Evolutionary conservation across 176 grass and related monocot genomes (phyloP), one percentile per base, ranked within the genome.

Genomic region (Oryza australiensis): DNA sequence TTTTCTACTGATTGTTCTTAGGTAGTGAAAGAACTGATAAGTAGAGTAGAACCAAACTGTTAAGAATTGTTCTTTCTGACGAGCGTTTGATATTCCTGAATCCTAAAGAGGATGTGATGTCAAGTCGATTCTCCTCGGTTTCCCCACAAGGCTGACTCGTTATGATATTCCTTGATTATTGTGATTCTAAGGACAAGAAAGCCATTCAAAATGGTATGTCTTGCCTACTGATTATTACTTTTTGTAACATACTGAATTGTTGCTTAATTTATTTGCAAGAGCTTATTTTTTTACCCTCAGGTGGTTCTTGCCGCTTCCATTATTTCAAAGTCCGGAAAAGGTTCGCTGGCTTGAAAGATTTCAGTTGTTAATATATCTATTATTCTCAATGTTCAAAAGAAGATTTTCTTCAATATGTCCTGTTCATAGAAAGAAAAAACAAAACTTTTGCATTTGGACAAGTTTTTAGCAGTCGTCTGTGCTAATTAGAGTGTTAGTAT

Each of bases 221-320:
- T 64, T 32, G 53, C 1, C 18, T 64, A 60, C 12, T 64, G 18
- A 40, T 68, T 12, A 22, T 55, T 37, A 49, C 42, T 23, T 66
- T 80, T 32, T 53, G 23, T n/a, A 49, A 70, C 26, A 30, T 10
- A 3, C 59, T 62, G 20, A 12, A 62, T 70, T 22, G 27, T 23
- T 32, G 7, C 12, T 2, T 12, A 9, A 40, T 40, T 40, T 2
- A 1, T 55, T 80, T 38, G 9, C 6, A 37, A 28, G 22, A 64
- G 32, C 35, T 85, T 59, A 77, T 85, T 72, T 30, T 12, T 89
- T 26, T 60, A 5, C 9, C 7, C 18, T 2, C 77, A 95, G 93
- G 93, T 95, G 85, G 93, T 95, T 85, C 88, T 95, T 79, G 90
- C 93, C 84, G 88, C 93, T 72, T 92, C 93, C 18, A 85, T 92